Conservation (phyloP, 768 basidiomycete genomes). For the Boletus subcaerulescens region DNA sequence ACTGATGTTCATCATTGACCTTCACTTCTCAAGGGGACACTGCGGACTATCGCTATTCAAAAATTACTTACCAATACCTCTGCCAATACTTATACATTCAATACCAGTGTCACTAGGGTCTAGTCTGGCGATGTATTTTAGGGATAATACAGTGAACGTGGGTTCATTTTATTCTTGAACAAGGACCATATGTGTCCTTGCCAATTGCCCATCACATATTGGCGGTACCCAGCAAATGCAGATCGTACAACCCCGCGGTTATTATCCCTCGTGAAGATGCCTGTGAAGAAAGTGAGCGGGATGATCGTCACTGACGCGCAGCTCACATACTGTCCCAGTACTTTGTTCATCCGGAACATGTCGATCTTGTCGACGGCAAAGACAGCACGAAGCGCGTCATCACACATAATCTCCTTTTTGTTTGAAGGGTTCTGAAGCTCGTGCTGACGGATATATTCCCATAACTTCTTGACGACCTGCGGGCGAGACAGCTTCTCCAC, state of each 20-base stretch:
- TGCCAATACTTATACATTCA: neutral
- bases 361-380: constrained; percentile 81
- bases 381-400: constrained; percentile 64
- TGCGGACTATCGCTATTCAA: neutral
- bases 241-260: neutral
- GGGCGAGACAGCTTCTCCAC: constrained; percentile 74
- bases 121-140: constrained; percentile 8
- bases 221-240: constrained; percentile 3
- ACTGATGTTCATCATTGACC: constrained; percentile 36
- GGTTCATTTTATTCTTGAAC: constrained; percentile 11
- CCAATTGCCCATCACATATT: neutral
- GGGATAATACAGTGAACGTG: constrained; percentile 6
- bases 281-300: constrained; percentile 13
- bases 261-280: constrained; percentile 32
- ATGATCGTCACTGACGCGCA: neutral
- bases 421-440: constrained; percentile 83
- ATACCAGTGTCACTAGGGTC: neutral
- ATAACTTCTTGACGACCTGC: constrained; percentile 86
- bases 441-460: constrained; percentile 83
- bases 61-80: neutral
- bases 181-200: neutral
- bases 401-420: constrained; percentile 83
- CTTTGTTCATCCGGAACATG: constrained; percentile 96
- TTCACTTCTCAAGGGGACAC: neutral
- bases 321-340: constrained; percentile 64